Conservation (phyloP, 2,329 filamentous ascomycete species). For the Colletotrichum destructivum region DNA sequence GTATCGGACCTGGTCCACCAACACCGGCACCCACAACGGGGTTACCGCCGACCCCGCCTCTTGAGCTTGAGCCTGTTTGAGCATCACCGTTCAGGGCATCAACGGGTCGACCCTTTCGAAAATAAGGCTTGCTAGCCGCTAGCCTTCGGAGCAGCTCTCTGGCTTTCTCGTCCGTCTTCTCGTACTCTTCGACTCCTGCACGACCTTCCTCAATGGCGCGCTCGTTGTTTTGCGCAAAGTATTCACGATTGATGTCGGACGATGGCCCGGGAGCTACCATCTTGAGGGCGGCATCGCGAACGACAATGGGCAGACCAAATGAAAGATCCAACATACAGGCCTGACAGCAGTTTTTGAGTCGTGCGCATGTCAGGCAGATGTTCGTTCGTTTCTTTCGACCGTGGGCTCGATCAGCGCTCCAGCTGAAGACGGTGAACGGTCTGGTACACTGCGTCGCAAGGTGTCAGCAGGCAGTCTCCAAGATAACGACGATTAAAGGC, state of each 20-base stretch:
- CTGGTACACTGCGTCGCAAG: slow-evolving; percentile 77
- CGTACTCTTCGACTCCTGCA: slow-evolving; percentile 89
- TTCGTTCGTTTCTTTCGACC: slow-evolving; percentile 93
- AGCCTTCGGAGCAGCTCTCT: slow-evolving; percentile 87
- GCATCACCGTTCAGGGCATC: slow-evolving; percentile 66
- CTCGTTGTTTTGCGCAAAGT: slow-evolving; percentile 98
- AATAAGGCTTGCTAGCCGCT: slow-evolving; percentile 95
- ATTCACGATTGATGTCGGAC: slow-evolving; percentile 95
- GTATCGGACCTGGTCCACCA: slow-evolving; percentile 81
- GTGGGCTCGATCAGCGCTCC: slow-evolving; percentile 91
- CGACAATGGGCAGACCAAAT: slow-evolving; percentile 94
- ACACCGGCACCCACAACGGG: slow-evolving; percentile 68
- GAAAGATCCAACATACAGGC: slow-evolving; percentile 98
- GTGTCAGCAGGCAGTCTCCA: slow-evolving; percentile 42
- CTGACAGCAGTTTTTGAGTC: slow-evolving; percentile 98
- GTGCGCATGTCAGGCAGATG: slow-evolving; percentile 96
- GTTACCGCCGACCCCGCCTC: slow-evolving; percentile 55
- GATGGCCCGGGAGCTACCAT: slow-evolving; percentile 96
- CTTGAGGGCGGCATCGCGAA: slow-evolving; percentile 96
- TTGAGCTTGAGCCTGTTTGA: slow-evolving; percentile 49
- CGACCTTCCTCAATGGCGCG: slow-evolving; percentile 93
- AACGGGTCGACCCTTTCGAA: slow-evolving; percentile 86
- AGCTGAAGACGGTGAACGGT: slow-evolving; percentile 95
- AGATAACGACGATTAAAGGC: background rate
- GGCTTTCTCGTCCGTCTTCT: slow-evolving; percentile 97